These are phyloP conservation scores for Fusarium graminum DNA, from an alignment of 2,329 filamentous ascomycete species.

Conservation along the genomic window DNA sequence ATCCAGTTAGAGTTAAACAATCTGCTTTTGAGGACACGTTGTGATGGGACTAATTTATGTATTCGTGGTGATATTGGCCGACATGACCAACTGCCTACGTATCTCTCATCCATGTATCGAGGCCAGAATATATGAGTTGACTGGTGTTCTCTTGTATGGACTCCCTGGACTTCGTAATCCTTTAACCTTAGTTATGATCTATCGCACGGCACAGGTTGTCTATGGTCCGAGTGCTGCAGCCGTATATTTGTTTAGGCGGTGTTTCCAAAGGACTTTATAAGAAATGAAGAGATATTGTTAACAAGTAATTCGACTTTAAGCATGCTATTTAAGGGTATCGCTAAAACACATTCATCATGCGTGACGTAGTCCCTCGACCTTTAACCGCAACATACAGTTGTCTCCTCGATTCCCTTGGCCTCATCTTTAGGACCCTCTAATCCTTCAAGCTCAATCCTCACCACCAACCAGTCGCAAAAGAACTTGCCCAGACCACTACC, in stretches of 20 bases:
- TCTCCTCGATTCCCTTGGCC: constrained; percentile 57
- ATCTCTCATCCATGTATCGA: background rate
- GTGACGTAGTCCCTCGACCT: background rate
- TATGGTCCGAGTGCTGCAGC: background rate
- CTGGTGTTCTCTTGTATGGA: too few relatives aligned
- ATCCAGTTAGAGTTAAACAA: background rate
- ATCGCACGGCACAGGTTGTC: background rate
- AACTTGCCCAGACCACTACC: constrained; percentile 66
- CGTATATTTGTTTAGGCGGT: background rate
- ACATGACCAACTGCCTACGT: background rate
- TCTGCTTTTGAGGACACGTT: background rate
- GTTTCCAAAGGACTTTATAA: background rate
- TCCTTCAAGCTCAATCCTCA: constrained; percentile 55
- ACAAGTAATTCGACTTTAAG: constrained; percentile 3
- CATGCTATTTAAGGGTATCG: constrained; percentile 29
- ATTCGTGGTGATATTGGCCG: background rate
- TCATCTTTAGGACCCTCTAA: constrained; percentile 44
- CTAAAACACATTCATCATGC: constrained; percentile 24
- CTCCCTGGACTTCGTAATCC: too few relatives aligned
- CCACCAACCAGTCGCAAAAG: constrained; percentile 66
- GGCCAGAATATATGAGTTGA: too few relatives aligned
- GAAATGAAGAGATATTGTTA: background rate
- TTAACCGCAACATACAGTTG: constrained; percentile 62
- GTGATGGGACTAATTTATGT: background rate
- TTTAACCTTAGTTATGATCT: too few relatives aligned